These are phyloP conservation scores for Bolboschoenus planiculmis DNA, from an alignment of 176 grass and related monocot genomes.

Conservation along the genomic window DNA sequence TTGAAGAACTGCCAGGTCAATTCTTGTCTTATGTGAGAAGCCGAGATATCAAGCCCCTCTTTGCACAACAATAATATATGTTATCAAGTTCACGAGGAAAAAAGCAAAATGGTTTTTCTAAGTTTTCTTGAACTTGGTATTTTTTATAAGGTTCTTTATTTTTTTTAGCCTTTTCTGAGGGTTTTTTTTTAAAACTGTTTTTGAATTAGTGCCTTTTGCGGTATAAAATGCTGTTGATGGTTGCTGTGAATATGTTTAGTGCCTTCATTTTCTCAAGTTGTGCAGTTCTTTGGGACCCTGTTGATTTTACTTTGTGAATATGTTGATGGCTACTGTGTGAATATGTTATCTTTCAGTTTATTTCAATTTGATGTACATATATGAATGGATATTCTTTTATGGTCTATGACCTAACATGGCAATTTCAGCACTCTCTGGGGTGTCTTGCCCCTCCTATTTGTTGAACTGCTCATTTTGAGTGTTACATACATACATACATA, in stretches of 20 bases:
- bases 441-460: not conserved
- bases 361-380: not conserved
- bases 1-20: constrained; percentile 86
- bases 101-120: not conserved
- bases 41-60: constrained; percentile 57
- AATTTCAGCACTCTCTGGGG: not conserved
- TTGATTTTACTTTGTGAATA: not conserved
- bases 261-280: not conserved
- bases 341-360: not conserved
- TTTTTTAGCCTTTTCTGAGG: not conserved
- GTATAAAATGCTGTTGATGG: not conserved
- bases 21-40: constrained; percentile 70
- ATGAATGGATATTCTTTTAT: not conserved
- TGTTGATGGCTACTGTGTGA: not conserved
- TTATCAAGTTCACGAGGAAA: not conserved
- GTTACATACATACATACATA: no score
- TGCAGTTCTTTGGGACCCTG: not conserved
- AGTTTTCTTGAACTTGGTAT: not conserved
- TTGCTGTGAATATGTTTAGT: not conserved
- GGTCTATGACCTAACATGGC: not conserved
- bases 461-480: not conserved
- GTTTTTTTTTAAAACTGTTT: not conserved
- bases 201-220: not conserved
- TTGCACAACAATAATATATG: constrained; percentile 5
- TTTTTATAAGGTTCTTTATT: not conserved